Evolutionary conservation across 2,329 filamentous ascomycete genomes (phyloP).

Genomic region (Gaeumannomyces tritici): DNA sequence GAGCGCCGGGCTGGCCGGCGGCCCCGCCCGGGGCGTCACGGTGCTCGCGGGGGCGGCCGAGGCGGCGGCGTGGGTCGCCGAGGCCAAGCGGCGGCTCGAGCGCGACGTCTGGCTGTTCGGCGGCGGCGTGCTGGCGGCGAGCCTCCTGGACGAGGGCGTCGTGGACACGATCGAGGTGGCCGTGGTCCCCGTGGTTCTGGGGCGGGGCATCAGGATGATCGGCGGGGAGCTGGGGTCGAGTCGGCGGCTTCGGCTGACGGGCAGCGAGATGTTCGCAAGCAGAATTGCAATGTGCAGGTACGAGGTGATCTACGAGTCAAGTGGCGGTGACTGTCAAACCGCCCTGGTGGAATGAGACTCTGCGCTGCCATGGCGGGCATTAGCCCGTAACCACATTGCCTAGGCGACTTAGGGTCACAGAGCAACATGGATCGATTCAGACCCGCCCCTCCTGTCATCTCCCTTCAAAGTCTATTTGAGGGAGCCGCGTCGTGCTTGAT

Average conservation of each 20-base stretch:
- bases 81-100: conserved; percentile 11
- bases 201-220: conserved; percentile 16
- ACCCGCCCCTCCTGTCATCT: neutral
- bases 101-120: conserved; percentile 27
- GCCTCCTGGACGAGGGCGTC: conserved; percentile 18
- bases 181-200: conserved; percentile 16
- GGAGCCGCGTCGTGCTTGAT: neutral
- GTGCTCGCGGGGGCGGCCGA: conserved; percentile 10
- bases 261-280: neutral
- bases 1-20: conserved; percentile 7
- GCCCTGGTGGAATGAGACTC: neutral
- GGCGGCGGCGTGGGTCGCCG: conserved; percentile 11
- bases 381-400: neutral
- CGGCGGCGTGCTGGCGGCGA: conserved; percentile 18
- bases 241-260: neutral
- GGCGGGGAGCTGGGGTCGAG: neutral
- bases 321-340: neutral
- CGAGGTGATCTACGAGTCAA: neutral
- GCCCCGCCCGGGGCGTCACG: conserved; percentile 12
- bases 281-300: neutral
- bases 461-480: neutral
- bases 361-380: too few species aligned
- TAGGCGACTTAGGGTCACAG: neutral
- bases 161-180: conserved; percentile 21
- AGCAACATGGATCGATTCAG: neutral